A percentile compares a stretch with the other conserved stretches of the same genome.
phyloP scores from a whole-genome alignment of 768 basidiomycete species.

The Boletus patriciae region DNA sequence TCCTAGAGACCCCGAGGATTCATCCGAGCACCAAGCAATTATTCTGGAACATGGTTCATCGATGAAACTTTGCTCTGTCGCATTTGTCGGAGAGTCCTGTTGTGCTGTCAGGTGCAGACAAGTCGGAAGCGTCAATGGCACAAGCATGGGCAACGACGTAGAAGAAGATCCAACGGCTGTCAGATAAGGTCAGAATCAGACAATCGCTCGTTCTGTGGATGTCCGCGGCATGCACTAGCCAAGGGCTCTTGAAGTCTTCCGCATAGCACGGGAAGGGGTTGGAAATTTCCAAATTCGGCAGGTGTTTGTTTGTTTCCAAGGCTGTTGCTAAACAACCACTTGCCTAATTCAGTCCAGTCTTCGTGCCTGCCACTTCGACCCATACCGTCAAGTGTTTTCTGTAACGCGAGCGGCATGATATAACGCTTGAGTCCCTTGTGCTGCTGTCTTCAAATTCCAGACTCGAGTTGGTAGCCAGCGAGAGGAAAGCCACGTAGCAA shows the following conservation, averaged over 20 bases:
- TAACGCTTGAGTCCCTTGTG: not conserved
- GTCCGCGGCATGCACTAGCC: constrained; percentile 7
- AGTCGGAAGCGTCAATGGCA: constrained; percentile 25
- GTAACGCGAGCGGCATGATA: not conserved
- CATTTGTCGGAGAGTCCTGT: constrained; percentile 9
- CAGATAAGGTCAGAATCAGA: not conserved
- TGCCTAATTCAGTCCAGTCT: not conserved
- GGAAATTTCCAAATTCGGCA: constrained; percentile 11
- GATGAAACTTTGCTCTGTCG: constrained; percentile 26
- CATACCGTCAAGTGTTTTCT: not conserved
- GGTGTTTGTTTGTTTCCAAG: constrained; percentile 32
- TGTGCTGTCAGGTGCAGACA: constrained; percentile 14
- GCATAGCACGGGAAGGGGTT: constrained; percentile 1
- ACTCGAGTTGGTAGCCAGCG: not conserved
- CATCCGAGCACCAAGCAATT: constrained; percentile 17
- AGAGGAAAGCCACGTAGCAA: too few species aligned
- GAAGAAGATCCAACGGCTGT: not conserved
- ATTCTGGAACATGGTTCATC: constrained; percentile 22
- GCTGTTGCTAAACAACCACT: constrained; percentile 29
- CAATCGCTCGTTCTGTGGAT: not conserved
- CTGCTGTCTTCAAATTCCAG: not conserved
- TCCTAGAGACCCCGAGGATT: constrained; percentile 11
- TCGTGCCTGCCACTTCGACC: not conserved
- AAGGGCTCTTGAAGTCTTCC: not conserved
- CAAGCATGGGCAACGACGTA: constrained; percentile 19